These are phyloP conservation scores for Komagataella pastoris DNA, from an alignment of 805 yeast species.

Conservation along the genomic window DNA sequence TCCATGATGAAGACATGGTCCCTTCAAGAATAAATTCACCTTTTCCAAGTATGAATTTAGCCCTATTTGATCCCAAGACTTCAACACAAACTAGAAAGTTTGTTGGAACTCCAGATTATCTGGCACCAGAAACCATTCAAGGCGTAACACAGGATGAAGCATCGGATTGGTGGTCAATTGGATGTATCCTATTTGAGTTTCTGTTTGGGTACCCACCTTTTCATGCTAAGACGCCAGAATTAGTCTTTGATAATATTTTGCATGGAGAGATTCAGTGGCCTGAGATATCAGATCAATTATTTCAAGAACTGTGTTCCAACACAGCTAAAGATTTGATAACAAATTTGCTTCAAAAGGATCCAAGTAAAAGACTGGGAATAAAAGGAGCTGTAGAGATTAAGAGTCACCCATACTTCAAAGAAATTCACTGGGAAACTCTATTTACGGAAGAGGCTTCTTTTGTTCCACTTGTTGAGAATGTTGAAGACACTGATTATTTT, in stretches of 20 bases:
- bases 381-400: slow-evolving; percentile 72
- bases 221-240: slow-evolving; percentile 66
- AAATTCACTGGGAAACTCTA: slow-evolving; percentile 61
- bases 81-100: slow-evolving; percentile 46
- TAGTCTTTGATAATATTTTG: slow-evolving; percentile 73
- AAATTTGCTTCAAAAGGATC: slow-evolving; percentile 49
- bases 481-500: slow-evolving; percentile 84
- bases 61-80: slow-evolving; percentile 64
- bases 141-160: slow-evolving; percentile 75
- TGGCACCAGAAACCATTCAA: slow-evolving; percentile 90
- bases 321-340: slow-evolving; percentile 65
- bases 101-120: slow-evolving; percentile 95
- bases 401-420: slow-evolving; percentile 63
- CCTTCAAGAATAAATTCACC: slow-evolving; percentile 4
- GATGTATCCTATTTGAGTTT: slow-evolving; percentile 89
- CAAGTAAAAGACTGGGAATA: slow-evolving; percentile 58
- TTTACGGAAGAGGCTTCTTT: slow-evolving; percentile 68
- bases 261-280: slow-evolving; percentile 81
- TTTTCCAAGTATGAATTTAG: slow-evolving; percentile 25
- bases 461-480: slow-evolving; percentile 66
- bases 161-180: slow-evolving; percentile 99
- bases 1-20: slow-evolving; percentile 32
- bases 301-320: slow-evolving; percentile 35
- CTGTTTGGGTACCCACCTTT: slow-evolving; percentile 92
- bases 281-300: slow-evolving; percentile 38